phyloP scores from a whole-genome alignment of 2,329 filamentous ascomycete genomes.

The Pseudogymnoascus destructans region DNA sequence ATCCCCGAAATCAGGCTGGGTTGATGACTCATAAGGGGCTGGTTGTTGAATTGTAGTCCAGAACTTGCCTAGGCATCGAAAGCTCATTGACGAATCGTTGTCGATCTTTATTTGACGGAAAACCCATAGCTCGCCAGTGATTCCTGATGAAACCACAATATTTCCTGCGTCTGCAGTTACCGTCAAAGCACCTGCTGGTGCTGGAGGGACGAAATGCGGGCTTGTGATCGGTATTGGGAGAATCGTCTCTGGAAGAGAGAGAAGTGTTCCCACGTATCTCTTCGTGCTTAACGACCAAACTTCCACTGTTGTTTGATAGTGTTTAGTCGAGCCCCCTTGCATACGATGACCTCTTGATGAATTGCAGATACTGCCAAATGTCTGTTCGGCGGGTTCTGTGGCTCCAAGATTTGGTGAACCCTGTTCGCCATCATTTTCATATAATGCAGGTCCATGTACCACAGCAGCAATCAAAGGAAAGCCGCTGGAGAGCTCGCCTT shows the following conservation, averaged over 20 bases:
- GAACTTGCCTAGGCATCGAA: conserved; percentile 68
- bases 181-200: conserved; percentile 58
- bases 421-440: conserved; percentile 17
- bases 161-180: conserved; percentile 61
- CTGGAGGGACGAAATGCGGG: conserved; percentile 53
- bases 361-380: conserved; percentile 13
- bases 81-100: conserved; percentile 33
- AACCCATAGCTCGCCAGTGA: conserved; percentile 78
- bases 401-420: background rate
- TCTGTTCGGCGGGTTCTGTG: conserved; percentile 12
- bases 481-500: conserved; percentile 35
- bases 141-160: conserved; percentile 63
- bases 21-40: conserved; percentile 28
- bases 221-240: conserved; percentile 38
- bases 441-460: conserved; percentile 60
- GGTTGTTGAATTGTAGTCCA: conserved; percentile 75
- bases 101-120: conserved; percentile 41
- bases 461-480: conserved; percentile 69
- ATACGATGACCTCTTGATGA: conserved; percentile 12
- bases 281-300: conserved; percentile 75
- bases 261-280: conserved; percentile 56
- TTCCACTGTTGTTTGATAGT: conserved; percentile 79
- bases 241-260: conserved; percentile 52
- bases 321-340: conserved; percentile 23
- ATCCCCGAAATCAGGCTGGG: conserved; percentile 17